Conservation (phyloP, 2,329 filamentous ascomycete genomes). For the Penicillium sp. region DNA sequence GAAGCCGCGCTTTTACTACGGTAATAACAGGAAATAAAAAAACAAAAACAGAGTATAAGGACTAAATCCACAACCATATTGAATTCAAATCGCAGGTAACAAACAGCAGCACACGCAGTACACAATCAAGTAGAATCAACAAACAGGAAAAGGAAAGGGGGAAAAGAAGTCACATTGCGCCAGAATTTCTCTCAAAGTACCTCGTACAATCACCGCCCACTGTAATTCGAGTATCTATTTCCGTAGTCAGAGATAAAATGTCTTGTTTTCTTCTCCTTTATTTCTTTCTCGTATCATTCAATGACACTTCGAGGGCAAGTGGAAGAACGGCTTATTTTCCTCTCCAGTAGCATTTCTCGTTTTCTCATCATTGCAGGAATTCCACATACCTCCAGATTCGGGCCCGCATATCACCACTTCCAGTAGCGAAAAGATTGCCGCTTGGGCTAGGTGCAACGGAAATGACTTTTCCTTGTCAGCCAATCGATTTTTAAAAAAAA, state of each 20-base stretch:
- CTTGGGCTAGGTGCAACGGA: constrained; percentile 91
- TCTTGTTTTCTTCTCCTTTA: background rate
- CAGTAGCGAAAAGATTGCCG: constrained; percentile 87
- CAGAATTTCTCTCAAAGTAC: constrained; percentile 26
- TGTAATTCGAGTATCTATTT: constrained; percentile 35
- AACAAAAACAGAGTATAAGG: background rate
- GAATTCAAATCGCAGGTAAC: background rate
- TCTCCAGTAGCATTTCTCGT: constrained; percentile 12
- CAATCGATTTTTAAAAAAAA: background rate
- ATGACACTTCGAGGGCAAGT: constrained; percentile 13
- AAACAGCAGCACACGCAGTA: constrained; percentile 16
- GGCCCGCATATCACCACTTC: constrained; percentile 94
- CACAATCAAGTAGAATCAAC: constrained; percentile 11
- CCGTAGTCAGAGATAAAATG: constrained; percentile 13
- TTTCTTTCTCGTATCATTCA: background rate
- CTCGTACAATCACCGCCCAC: constrained; percentile 33
- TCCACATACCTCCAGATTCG: constrained; percentile 80
- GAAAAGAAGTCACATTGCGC: constrained; percentile 29
- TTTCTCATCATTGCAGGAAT: constrained; percentile 13
- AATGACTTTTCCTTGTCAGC: constrained; percentile 60
- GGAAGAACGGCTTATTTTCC: constrained; percentile 7
- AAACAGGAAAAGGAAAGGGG: constrained; percentile 17
- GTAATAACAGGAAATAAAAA: background rate
- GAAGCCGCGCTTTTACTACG: background rate
- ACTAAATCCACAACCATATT: background rate